Evolutionary conservation across 768 basidiomycete genomes (phyloP), one percentile per base, ranked within the genome.

Genomic region (Solioccasus polychromus): DNA sequence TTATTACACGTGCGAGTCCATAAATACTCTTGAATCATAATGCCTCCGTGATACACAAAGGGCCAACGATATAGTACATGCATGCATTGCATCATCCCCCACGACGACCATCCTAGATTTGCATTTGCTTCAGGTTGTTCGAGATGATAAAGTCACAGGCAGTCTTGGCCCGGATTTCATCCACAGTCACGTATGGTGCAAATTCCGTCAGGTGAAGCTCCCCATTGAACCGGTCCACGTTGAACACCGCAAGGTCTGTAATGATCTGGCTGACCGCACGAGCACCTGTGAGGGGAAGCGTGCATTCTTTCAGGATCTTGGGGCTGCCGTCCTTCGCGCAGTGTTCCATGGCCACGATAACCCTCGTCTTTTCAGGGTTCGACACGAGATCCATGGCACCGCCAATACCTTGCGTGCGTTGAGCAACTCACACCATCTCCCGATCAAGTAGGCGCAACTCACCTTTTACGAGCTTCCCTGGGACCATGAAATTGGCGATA

Each of bases 401-500:
- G 12, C 92, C 92, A 63, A 95, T 92, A 35, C 90, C 89, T 85
- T 63, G 61, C 37, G 17, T 15, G 23, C 32, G 30, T 31, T 39
- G 22, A 38, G 93, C 83, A 11, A 11, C 29, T 14, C 29, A 18
- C 18, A n/a, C 38, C 37, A 24, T 58, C 12, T 7, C n/a, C 14
- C 35, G 14, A 35, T 46, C 24, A 36, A 34, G 26, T 14, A 32
- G 51, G 28, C 48, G 18, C 15, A n/a, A 30, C 44, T 41, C 43
- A 78, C 85, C 84, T 73, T 87, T 88, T 35, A 90, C 76, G 66
- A 90, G 79, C 70, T 95, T 93, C 15, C 92, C 90, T 5, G 92
- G 93, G 54, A 96, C 90, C 92, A 95, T 96, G 64, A 90, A 97
- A 72, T 95, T 95, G 51, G 93, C 93, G 54, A 97, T 85, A 63